Base-by-base conservation (phyloP, 495 filamentous ascomycete genomes). In the Penicillium alfredii region DNA sequence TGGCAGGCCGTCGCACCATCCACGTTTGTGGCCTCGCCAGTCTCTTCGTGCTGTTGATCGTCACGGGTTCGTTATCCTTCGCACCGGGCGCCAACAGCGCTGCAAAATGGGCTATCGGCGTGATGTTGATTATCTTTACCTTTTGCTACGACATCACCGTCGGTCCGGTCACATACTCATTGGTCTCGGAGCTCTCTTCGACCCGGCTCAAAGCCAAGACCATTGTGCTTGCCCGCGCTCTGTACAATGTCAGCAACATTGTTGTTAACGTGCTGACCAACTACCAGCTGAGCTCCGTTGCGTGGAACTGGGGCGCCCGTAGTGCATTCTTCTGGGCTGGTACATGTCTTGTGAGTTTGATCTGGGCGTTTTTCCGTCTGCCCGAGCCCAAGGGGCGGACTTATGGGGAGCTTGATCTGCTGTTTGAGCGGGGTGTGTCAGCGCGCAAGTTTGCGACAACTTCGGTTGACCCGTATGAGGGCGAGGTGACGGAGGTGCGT, bases 251-350 rank as follows among this genome's bases (percentile, higher is more conserved):
- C 34, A 72, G 71, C 22, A 70, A 70, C 26, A 81, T 83, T 40
- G 58, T 83, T 24, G 73, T 68, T 42, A 73, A 73, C 20, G 72
- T 83, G 12, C 48, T 86, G n/a, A 82, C 77, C 0, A 74, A 77
- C 0, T 77, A 78, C 45, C 77, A 80, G 71, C 57, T 84, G 14
- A 85, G 79, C 50, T 69, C 73, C 0, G 69, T 64, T 0, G 78
- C 74, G 0, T 84, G 81, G 81, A 53, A 80, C 49, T 84, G 79
- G 78, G 63, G 69, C 18, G 81, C 78, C 29, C 78, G 72, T 38
- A 64, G 74, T 4, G 80, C 74, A 5, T 84, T 83, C 51, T 82
- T 85, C 61, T 86, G 77, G 77, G 76, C 64, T 4, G 79, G 73
- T 0, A 75, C 73, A 8, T 80, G 77, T 49, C 73, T 80, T 44